phyloP scores from a whole-genome alignment of 306 rosid species.

The Leucaena leucocephala region DNA sequence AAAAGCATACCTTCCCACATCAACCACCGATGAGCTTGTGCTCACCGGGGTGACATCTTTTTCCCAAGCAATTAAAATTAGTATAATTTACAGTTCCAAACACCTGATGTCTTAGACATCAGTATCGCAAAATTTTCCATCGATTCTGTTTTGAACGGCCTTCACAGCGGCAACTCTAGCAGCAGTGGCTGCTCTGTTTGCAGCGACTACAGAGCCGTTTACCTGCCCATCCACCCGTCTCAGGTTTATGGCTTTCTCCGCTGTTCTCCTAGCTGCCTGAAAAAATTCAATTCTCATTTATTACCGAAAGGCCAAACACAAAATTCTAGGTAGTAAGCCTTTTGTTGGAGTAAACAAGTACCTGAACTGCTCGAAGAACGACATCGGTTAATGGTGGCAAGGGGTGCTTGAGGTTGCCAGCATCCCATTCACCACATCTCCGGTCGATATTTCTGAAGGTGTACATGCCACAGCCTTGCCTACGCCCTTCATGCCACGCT shows the following conservation, averaged over 20 bases:
- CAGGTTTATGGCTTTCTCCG: slow-evolving; percentile 70
- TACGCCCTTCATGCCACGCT: slow-evolving; percentile 95
- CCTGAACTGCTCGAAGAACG: slow-evolving; percentile 82
- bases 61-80: slow-evolving; percentile 49
- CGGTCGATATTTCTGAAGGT: slow-evolving; percentile 68
- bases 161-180: slow-evolving; percentile 98
- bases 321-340: neutral
- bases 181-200: slow-evolving; percentile 89
- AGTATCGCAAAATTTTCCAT: slow-evolving; percentile 84
- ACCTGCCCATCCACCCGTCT: slow-evolving; percentile 73
- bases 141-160: slow-evolving; percentile 93
- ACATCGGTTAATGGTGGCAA: slow-evolving; percentile 55
- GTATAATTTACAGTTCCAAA: slow-evolving; percentile 66
- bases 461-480: slow-evolving; percentile 84
- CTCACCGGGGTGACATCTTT: slow-evolving; percentile 68
- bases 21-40: slow-evolving; percentile 74
- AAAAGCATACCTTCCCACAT: slow-evolving; percentile 49
- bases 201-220: slow-evolving; percentile 78
- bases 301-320: slow-evolving; percentile 2
- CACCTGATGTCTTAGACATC: slow-evolving; percentile 50
- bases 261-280: slow-evolving; percentile 87
- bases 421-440: slow-evolving; percentile 95
- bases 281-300: slow-evolving; percentile 14
- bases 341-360: slow-evolving; percentile 33
- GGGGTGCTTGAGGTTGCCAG: slow-evolving; percentile 77